Evolutionary conservation across 1,284 basidiomycete genomes (phyloP).

Genomic region (Cystobasidium sp.): DNA sequence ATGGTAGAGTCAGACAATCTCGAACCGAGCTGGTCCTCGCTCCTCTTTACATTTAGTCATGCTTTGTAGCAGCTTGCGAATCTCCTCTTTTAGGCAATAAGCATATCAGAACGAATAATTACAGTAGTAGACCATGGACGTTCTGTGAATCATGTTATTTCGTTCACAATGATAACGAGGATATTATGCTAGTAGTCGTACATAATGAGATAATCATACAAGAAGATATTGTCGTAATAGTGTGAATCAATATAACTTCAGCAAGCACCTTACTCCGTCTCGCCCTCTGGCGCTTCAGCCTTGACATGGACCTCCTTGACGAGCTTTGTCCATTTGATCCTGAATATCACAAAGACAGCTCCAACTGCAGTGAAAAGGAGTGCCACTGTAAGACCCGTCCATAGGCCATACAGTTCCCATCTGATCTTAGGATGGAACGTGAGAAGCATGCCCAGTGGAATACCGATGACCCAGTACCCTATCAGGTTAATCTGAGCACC

Average conservation of each 20-base stretch:
- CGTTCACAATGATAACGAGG: neutral
- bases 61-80: too few species aligned
- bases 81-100: too few species aligned
- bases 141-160: neutral
- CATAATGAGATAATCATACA: slow-evolving; percentile 1
- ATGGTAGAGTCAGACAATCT: too few species aligned
- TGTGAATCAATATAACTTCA: neutral
- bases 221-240: neutral
- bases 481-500: slow-evolving; percentile 56
- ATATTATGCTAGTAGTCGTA: neutral
- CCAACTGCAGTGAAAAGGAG: slow-evolving; percentile 53
- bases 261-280: slow-evolving; percentile 1
- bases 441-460: slow-evolving; percentile 28
- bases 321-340: slow-evolving; percentile 55
- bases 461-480: slow-evolving; percentile 43
- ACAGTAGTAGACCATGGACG: too few species aligned
- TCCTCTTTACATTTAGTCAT: too few species aligned
- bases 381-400: slow-evolving; percentile 55
- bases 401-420: slow-evolving; percentile 18
- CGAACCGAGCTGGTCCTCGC: too few species aligned
- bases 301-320: slow-evolving; percentile 45
- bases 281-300: neutral
- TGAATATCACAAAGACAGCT: slow-evolving; percentile 50
- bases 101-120: too few species aligned
- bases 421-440: slow-evolving; percentile 25